These are phyloP conservation scores for Scolecobasidium constrictum DNA, from an alignment of 2,329 filamentous ascomycete species.

Conservation along the genomic window DNA sequence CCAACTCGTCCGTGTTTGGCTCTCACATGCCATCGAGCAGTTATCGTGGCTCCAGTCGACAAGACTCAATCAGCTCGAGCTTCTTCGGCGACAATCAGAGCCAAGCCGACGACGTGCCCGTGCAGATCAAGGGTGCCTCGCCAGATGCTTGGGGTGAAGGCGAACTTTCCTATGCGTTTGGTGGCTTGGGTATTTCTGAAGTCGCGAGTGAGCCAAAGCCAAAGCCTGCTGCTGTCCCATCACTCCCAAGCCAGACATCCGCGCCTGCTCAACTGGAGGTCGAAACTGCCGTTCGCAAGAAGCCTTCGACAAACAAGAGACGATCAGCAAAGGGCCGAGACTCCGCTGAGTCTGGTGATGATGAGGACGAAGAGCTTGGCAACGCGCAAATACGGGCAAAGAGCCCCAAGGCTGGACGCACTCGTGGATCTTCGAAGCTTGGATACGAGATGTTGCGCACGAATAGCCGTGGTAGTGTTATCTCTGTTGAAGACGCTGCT, in stretches of 20 bases:
- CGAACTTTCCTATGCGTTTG: conserved; percentile 35
- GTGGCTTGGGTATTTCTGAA: conserved; percentile 62
- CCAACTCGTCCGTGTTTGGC: conserved; percentile 66
- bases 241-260: conserved; percentile 36
- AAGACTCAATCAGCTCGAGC: conserved; percentile 81
- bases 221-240: conserved; percentile 12
- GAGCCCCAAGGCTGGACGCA: conserved; percentile 38
- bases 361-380: conserved; percentile 87
- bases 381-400: conserved; percentile 37
- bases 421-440: conserved; percentile 58
- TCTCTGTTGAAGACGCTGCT: conserved; percentile 35
- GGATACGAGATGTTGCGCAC: conserved; percentile 97
- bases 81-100: conserved; percentile 81
- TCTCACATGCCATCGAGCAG: conserved; percentile 56
- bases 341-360: conserved; percentile 78
- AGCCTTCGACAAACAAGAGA: conserved; percentile 64
- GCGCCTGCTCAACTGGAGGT: conserved; percentile 46
- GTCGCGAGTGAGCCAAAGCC: background rate
- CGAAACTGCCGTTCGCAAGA: conserved; percentile 12
- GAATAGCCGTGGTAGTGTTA: conserved; percentile 76
- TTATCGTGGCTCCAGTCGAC: conserved; percentile 68
- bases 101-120: conserved; percentile 65
- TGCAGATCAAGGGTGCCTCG: conserved; percentile 62
- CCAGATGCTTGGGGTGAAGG: conserved; percentile 67
- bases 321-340: conserved; percentile 61